A percentile compares a stretch with the other conserved stretches of the same genome.
These are phyloP conservation scores for Diplodia mutila DNA, from an alignment of 2,329 filamentous ascomycete species.

Conservation along the genomic window DNA sequence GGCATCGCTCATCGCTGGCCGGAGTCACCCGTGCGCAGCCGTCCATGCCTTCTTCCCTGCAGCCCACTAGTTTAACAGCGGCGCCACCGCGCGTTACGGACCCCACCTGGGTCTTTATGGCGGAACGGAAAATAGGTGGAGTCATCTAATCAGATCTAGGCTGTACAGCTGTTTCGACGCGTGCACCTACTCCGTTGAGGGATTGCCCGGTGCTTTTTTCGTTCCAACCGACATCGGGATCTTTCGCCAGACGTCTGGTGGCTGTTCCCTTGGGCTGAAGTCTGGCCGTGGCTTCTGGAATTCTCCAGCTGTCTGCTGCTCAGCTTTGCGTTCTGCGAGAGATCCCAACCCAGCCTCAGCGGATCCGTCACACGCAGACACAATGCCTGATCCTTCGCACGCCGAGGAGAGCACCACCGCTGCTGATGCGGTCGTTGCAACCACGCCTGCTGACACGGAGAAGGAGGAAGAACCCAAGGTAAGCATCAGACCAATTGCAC, in stretches of 20 bases:
- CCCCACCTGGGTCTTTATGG: background rate
- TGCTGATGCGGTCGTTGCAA: background rate
- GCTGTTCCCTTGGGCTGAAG: background rate
- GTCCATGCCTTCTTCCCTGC: background rate
- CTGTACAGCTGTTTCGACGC: background rate
- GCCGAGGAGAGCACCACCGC: background rate
- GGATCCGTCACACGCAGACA: background rate
- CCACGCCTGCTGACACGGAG: background rate
- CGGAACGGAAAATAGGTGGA: background rate
- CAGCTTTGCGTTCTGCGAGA: background rate
- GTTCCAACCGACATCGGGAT: background rate
- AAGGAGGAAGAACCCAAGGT: conserved; percentile 1
- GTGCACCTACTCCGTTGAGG: background rate
- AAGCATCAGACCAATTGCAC: background rate
- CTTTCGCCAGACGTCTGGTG: background rate
- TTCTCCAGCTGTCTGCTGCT: background rate
- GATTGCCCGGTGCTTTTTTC: background rate
- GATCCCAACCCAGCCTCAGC: background rate
- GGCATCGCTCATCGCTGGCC: background rate
- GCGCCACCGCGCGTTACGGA: background rate
- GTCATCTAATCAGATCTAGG: conserved; percentile 3
- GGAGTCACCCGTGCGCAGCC: background rate
- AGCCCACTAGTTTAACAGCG: background rate
- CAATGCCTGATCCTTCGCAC: background rate
- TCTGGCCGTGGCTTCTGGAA: background rate